phyloP scores from a whole-genome alignment of 2,329 filamentous ascomycete genomes.

The Tolypocladium guangdongense region DNA sequence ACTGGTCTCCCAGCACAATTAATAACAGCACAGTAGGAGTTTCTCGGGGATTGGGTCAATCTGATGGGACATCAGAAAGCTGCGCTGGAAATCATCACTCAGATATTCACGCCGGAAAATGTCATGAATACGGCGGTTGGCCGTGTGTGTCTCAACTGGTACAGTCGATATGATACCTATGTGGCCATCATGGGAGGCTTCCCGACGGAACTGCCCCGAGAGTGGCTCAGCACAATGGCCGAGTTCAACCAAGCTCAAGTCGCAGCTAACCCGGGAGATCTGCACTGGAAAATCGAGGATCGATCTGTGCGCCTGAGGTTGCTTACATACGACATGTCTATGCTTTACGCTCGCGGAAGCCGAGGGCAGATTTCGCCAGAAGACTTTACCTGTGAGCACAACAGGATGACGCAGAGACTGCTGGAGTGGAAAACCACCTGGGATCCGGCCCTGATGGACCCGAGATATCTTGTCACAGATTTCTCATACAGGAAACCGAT shows the following conservation, averaged over 20 bases:
- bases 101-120: conserved; percentile 66
- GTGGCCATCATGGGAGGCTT: conserved; percentile 74
- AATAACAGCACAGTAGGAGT: conserved; percentile 53
- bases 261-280: conserved; percentile 45
- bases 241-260: conserved; percentile 52
- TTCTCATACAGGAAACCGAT: conserved; percentile 44
- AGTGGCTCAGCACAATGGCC: conserved; percentile 64
- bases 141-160: conserved; percentile 76
- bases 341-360: conserved; percentile 60
- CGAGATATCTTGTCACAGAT: conserved; percentile 50
- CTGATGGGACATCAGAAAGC: conserved; percentile 87
- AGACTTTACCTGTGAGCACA: conserved; percentile 54
- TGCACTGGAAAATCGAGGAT: conserved; percentile 57
- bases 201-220: conserved; percentile 58
- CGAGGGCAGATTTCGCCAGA: conserved; percentile 53
- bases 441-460: conserved; percentile 50
- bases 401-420: conserved; percentile 36
- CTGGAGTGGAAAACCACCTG: conserved; percentile 43
- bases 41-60: conserved; percentile 90
- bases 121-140: conserved; percentile 60
- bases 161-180: conserved; percentile 77
- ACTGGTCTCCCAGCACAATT: neutral
- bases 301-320: conserved; percentile 56
- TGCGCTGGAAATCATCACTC: conserved; percentile 68
- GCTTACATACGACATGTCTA: conserved; percentile 69